Conservation (phyloP, 306 rosid species). For the Begonia peltatifolia region DNA sequence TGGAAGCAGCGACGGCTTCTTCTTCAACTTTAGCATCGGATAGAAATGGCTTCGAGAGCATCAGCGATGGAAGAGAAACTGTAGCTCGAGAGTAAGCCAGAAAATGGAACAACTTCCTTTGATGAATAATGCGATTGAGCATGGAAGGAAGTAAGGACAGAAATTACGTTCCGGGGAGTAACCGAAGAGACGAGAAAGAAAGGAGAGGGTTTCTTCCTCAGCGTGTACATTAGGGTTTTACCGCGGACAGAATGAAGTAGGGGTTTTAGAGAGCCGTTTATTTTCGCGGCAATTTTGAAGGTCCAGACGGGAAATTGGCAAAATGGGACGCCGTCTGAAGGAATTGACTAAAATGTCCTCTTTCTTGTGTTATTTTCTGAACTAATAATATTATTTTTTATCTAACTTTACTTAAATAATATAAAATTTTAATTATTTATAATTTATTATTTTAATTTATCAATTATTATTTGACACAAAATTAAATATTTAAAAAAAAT, state of each 20-base stretch:
- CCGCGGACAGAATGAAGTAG: slow-evolving; percentile 1
- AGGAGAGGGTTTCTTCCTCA: neutral
- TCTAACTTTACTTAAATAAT: too few relatives aligned
- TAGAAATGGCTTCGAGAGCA: slow-evolving; percentile 20
- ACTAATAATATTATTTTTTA: too few relatives aligned
- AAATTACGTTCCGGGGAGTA: neutral
- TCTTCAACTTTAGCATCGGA: slow-evolving; percentile 15
- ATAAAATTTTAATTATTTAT: too few relatives aligned
- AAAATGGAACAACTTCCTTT: slow-evolving; percentile 13
- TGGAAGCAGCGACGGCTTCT: slow-evolving; percentile 8
- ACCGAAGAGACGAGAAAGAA: neutral
- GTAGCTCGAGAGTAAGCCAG: slow-evolving; percentile 11
- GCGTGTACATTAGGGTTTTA: neutral
- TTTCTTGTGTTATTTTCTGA: too few relatives aligned
- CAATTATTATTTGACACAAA: too few relatives aligned
- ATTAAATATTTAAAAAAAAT: too few relatives aligned
- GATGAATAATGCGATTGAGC: slow-evolving; percentile 16
- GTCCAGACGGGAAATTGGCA: neutral
- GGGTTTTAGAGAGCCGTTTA: slow-evolving; percentile 27
- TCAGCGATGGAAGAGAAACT: slow-evolving; percentile 8
- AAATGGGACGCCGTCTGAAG: too few relatives aligned
- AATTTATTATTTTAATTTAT: too few relatives aligned
- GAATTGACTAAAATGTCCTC: too few relatives aligned
- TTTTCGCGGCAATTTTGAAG: slow-evolving; percentile 29
- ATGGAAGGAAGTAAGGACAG: slow-evolving; percentile 17